Base-by-base conservation (phyloP, 2,329 filamentous ascomycete species). In the Nemania bipapillata region DNA sequence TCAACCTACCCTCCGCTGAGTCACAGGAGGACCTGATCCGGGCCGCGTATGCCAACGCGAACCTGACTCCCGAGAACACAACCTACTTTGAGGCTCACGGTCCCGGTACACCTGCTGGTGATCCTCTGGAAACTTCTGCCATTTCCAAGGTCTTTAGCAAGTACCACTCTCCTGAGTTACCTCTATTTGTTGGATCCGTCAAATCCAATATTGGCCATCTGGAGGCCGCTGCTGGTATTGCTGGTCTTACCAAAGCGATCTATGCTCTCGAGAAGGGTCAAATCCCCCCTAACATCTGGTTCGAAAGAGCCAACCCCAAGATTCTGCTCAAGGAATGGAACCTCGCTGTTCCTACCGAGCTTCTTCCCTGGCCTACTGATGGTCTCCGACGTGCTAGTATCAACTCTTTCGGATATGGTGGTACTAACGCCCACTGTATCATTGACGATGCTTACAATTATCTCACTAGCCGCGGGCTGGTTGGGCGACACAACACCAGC, bases 1-100 rank as follows among this genome's bases (percentile, higher is more conserved):
- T 83, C 59, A 82, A 80, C 50, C 70, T 75, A 12, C 79, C 81
- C 3, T 81, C 76, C 32, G 63, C 73, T 1, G 71, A 73, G 22
- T 75, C 75, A 1, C 78, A 80, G 9, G 81, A 83, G 68, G 75
- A 72, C 2, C 69, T 83, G 8, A 81, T 83, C 49, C 72, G 75
- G 7, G 67, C 76, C 1, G 78, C 78, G 5, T 82, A 82, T 64
- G 32, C 53, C 1, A 71, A 70, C 1, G 75, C 75, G 2, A 77
- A 78, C 7, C 65, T 82, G 24, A 72, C 76, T 20, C 73, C 73
- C 1, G 60, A 69, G 2, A 61, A 75, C 8, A 80, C 80, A 2
- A 74, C 69, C 0, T 82, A 79, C 63, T 75, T 82, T 28, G 82
- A 84, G 69, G 77, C 78, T 9, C 83, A 85, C 55, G 80, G 75